Evolutionary conservation across 2,329 filamentous ascomycete genomes (phyloP).

Genomic region (Fusarium odoratissimum): DNA sequence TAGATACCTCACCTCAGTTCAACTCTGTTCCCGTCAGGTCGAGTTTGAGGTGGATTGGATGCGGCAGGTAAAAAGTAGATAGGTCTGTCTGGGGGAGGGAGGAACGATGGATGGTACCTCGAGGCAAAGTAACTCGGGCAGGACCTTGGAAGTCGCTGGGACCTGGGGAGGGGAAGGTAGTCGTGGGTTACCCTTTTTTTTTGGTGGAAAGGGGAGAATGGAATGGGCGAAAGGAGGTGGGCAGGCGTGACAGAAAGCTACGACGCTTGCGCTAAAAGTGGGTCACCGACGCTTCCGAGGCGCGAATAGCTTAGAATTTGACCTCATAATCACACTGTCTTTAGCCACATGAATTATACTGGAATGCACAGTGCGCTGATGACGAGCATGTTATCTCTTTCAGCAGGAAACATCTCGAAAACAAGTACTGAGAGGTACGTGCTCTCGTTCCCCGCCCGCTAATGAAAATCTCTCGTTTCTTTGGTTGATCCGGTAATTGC

Average conservation of each 20-base stretch:
- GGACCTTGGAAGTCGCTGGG: slow-evolving; percentile 48
- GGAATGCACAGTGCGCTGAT: slow-evolving; percentile 8
- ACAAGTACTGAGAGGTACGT: slow-evolving; percentile 42
- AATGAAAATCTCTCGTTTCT: slow-evolving; percentile 15
- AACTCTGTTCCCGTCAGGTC: slow-evolving; percentile 25
- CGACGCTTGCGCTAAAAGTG: slow-evolving; percentile 33
- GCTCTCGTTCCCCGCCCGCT: slow-evolving; percentile 19
- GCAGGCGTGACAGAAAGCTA: slow-evolving; percentile 45
- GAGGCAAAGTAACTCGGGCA: slow-evolving; percentile 55
- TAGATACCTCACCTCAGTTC: slow-evolving; percentile 31
- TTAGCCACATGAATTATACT: accelerated
- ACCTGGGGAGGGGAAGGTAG: slow-evolving; percentile 47
- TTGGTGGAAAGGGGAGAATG: slow-evolving; percentile 48
- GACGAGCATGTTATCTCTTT: slow-evolving; percentile 2
- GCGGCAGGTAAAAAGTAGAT: slow-evolving; percentile 4
- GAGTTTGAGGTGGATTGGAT: slow-evolving; percentile 36
- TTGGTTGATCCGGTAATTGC: slow-evolving; percentile 25
- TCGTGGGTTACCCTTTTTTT: slow-evolving; percentile 51
- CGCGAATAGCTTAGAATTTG: neutral
- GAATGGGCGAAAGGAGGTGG: slow-evolving; percentile 47
- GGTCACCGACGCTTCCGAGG: slow-evolving; percentile 19
- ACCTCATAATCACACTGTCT: neutral
- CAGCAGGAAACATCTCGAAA: slow-evolving; percentile 34
- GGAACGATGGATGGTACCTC: slow-evolving; percentile 52
- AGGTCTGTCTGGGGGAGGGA: slow-evolving; percentile 39